Evolutionary conservation across 2,329 filamentous ascomycete genomes (phyloP).

Genomic region (Lasiodiplodia theobromae): DNA sequence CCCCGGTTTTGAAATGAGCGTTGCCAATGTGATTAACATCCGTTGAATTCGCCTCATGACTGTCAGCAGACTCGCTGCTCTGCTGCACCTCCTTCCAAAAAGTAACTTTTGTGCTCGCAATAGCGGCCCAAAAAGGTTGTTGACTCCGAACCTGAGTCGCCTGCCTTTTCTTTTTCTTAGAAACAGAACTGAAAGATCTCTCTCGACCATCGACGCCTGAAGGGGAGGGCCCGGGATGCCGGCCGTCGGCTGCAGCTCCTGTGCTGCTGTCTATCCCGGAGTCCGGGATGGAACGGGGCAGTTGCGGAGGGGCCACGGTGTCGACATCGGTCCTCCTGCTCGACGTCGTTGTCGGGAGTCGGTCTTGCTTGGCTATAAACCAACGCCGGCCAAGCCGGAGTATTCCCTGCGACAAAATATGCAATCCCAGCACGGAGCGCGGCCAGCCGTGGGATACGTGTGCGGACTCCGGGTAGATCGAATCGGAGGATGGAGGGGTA

Average conservation of each 20-base stretch:
- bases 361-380: conserved; percentile 30
- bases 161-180: conserved; percentile 88
- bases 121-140: conserved; percentile 91
- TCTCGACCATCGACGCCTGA: conserved; percentile 62
- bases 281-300: conserved; percentile 53
- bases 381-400: conserved; percentile 69
- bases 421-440: conserved; percentile 73
- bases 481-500: conserved; percentile 46
- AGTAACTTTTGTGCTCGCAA: conserved; percentile 95
- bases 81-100: conserved; percentile 83
- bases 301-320: conserved; percentile 51
- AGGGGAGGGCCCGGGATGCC: conserved; percentile 59
- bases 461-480: conserved; percentile 45
- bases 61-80: conserved; percentile 77
- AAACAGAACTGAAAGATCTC: conserved; percentile 60
- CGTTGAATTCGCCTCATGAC: conserved; percentile 75
- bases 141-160: conserved; percentile 88
- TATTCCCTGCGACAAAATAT: conserved; percentile 76
- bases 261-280: conserved; percentile 38
- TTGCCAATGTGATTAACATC: conserved; percentile 80
- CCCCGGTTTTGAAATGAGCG: conserved; percentile 73
- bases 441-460: conserved; percentile 68
- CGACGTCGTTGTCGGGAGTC: conserved; percentile 34
- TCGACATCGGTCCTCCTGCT: conserved; percentile 65
- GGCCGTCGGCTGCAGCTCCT: conserved; percentile 52